Conservation (phyloP, 2,329 filamentous ascomycete species). For the Aspergillus fijiensis region DNA sequence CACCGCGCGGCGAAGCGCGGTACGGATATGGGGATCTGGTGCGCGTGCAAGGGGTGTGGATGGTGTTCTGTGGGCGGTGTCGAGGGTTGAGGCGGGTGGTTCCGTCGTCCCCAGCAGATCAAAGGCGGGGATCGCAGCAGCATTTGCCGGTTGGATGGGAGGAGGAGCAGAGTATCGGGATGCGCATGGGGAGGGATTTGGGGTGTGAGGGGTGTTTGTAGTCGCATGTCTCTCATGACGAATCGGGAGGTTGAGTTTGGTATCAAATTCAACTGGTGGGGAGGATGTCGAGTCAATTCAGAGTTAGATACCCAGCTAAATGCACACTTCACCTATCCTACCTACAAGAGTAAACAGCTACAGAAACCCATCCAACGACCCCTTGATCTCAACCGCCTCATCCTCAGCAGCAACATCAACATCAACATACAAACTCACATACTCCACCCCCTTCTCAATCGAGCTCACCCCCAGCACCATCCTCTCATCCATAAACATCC, state of each 20-base stretch:
- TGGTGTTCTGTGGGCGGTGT: constrained; percentile 28
- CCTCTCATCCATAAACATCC: not conserved
- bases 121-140: too few species aligned
- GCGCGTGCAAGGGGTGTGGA: constrained; percentile 17
- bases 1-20: constrained; percentile 20
- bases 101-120: too few species aligned
- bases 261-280: too few species aligned
- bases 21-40: constrained; percentile 29
- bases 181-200: not conserved
- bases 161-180: constrained; percentile 8
- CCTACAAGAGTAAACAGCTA: not conserved
- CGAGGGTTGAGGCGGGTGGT: constrained; percentile 16
- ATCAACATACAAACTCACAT: not conserved
- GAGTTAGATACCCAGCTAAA: too few species aligned
- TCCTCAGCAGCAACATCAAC: not conserved
- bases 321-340: too few species aligned
- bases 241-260: too few species aligned
- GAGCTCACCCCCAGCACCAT: not conserved
- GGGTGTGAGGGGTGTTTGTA: not conserved
- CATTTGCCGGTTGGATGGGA: not conserved
- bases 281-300: too few species aligned
- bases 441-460: not conserved
- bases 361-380: not conserved
- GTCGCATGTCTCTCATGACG: not conserved
- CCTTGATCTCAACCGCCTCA: not conserved